Evolutionary conservation across 495 filamentous ascomycete genomes (phyloP).

Genomic region (Melanomma pulvis-pyrius): DNA sequence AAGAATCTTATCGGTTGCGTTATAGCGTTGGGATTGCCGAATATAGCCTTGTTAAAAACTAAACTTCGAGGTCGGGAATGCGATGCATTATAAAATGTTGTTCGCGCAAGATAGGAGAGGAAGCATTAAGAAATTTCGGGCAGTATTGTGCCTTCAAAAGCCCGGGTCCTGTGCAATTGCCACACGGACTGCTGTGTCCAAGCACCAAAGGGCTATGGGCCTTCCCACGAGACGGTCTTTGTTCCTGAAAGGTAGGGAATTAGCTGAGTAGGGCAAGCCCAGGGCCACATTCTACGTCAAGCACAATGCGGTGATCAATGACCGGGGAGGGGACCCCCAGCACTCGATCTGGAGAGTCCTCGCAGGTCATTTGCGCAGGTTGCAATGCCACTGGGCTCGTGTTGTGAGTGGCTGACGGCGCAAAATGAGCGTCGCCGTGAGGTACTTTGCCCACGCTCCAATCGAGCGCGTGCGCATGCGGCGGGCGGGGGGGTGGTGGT

Average conservation of each 20-base stretch:
- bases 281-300: constrained; percentile 43
- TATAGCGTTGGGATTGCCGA: constrained; percentile 32
- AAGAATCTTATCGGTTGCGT: constrained; percentile 36
- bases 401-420: constrained; percentile 40
- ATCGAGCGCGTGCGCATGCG: constrained; percentile 14
- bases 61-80: constrained; percentile 35
- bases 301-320: constrained; percentile 47
- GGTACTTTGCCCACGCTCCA: constrained; percentile 31
- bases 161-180: constrained; percentile 41
- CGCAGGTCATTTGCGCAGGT: constrained; percentile 38
- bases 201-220: constrained; percentile 34
- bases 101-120: constrained; percentile 37
- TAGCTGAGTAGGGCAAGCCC: constrained; percentile 43
- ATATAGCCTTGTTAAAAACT: constrained; percentile 40
- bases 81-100: constrained; percentile 41
- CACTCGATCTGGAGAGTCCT: constrained; percentile 39
- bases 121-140: constrained; percentile 38
- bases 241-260: constrained; percentile 44
- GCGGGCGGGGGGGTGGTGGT: constrained; percentile 6
- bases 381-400: constrained; percentile 38
- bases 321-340: constrained; percentile 33
- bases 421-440: constrained; percentile 36
- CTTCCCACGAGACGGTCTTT: constrained; percentile 42
- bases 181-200: constrained; percentile 42
- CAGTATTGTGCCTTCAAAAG: constrained; percentile 35